Evolutionary conservation across 495 filamentous ascomycete genomes (phyloP).

Genomic region (Bathelium albidoporum): DNA sequence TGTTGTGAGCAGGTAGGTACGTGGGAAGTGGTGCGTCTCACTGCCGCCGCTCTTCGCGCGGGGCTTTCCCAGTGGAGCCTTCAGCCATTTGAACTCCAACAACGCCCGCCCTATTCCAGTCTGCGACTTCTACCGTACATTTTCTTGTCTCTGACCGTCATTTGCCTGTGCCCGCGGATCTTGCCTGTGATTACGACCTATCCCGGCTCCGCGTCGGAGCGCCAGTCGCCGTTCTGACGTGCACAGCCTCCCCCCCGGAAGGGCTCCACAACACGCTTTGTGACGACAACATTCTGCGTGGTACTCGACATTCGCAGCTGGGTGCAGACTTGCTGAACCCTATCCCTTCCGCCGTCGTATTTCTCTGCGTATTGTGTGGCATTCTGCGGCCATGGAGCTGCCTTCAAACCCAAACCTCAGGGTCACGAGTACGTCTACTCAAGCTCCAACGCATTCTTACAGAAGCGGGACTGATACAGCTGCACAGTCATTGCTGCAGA

Average conservation of each 20-base stretch:
- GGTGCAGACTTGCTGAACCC: background rate
- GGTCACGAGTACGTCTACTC: conserved; percentile 47
- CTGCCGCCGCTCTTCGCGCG: background rate
- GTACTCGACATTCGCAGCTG: background rate
- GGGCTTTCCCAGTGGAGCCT: background rate
- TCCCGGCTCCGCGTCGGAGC: background rate
- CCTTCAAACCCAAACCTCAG: conserved; percentile 48
- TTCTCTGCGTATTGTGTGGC: background rate
- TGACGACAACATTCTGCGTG: background rate
- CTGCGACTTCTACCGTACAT: background rate
- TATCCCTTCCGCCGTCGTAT: background rate
- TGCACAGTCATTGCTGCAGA: conserved; percentile 85
- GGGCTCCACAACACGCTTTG: background rate
- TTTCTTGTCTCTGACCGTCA: background rate
- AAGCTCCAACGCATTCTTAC: conserved; percentile 2
- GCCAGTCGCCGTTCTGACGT: background rate
- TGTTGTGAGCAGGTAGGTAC: background rate
- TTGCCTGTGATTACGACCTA: background rate
- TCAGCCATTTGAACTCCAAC: conserved; percentile 1
- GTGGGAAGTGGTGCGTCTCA: background rate
- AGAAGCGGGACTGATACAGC: background rate
- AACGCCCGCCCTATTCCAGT: background rate
- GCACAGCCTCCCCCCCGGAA: background rate
- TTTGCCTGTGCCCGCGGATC: background rate
- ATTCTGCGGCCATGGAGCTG: conserved; percentile 25